Conservation (phyloP, 2,329 filamentous ascomycete species). For the Aspergillus intermedius region DNA sequence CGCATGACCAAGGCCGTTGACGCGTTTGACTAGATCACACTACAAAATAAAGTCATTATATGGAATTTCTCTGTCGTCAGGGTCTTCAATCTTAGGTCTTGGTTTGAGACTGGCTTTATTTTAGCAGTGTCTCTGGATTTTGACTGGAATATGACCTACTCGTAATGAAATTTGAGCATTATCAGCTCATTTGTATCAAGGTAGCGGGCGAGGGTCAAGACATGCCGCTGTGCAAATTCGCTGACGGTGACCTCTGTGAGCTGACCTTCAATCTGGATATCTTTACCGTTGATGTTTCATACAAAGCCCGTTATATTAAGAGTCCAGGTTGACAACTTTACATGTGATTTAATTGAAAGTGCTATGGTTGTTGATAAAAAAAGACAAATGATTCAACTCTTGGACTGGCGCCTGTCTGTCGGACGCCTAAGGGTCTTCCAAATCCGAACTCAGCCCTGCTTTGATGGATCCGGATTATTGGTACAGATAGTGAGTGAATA, state of each 20-base stretch:
- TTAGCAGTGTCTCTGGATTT: not conserved
- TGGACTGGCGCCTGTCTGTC: too few species aligned
- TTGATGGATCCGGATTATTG: too few species aligned
- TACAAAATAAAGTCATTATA: not conserved
- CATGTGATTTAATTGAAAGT: too few species aligned
- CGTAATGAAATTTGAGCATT: conserved; percentile 1
- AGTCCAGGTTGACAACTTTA: not conserved
- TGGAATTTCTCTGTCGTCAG: not conserved
- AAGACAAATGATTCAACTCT: too few species aligned
- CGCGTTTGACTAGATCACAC: not conserved
- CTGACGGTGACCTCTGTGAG: not conserved
- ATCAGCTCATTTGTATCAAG: not conserved
- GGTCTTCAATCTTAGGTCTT: not conserved
- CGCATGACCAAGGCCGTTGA: not conserved
- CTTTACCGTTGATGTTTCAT: not conserved
- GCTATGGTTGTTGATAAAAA: too few species aligned
- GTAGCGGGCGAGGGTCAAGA: not conserved
- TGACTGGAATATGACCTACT: not conserved
- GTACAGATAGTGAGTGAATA: too few species aligned
- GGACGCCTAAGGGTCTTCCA: too few species aligned
- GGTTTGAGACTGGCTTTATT: not conserved
- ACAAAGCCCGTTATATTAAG: not conserved
- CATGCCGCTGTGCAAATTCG: not conserved
- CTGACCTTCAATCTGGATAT: not conserved
- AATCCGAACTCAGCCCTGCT: too few species aligned